These are phyloP conservation scores for Eucalyptus regnans DNA, from an alignment of 345 rosid genomes.

Conservation along the genomic window DNA sequence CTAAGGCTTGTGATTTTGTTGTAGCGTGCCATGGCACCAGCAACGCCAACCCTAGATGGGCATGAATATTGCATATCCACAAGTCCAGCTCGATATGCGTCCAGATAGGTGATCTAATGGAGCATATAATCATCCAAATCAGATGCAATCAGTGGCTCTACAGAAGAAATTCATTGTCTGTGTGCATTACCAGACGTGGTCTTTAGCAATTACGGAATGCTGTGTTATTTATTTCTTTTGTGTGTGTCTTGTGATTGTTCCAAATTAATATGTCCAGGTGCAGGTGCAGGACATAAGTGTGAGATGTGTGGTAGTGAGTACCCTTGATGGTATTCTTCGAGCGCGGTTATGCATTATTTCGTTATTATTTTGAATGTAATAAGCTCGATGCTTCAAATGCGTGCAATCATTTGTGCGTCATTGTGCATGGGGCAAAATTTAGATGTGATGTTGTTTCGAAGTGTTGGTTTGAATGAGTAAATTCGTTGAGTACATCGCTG, in stretches of 20 bases:
- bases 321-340: too few species aligned
- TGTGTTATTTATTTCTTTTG: too few species aligned
- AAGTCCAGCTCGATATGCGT: not conserved
- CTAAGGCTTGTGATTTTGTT: not conserved
- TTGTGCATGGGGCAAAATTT: too few species aligned
- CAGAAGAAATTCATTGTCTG: not conserved
- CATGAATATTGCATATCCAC: not conserved
- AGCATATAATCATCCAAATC: not conserved
- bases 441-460: too few species aligned
- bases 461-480: too few species aligned
- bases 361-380: too few species aligned
- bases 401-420: too few species aligned
- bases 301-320: not conserved
- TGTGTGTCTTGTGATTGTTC: not conserved
- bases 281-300: not conserved
- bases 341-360: too few species aligned
- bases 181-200: not conserved
- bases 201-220: not conserved
- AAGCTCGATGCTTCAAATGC: too few species aligned
- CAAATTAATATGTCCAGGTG: not conserved
- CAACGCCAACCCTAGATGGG: not conserved
- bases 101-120: not conserved
- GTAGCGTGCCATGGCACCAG: not conserved
- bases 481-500: too few species aligned
- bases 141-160: not conserved